phyloP scores from a whole-genome alignment of 257 asterid species.

The Leonotis leonurus region DNA sequence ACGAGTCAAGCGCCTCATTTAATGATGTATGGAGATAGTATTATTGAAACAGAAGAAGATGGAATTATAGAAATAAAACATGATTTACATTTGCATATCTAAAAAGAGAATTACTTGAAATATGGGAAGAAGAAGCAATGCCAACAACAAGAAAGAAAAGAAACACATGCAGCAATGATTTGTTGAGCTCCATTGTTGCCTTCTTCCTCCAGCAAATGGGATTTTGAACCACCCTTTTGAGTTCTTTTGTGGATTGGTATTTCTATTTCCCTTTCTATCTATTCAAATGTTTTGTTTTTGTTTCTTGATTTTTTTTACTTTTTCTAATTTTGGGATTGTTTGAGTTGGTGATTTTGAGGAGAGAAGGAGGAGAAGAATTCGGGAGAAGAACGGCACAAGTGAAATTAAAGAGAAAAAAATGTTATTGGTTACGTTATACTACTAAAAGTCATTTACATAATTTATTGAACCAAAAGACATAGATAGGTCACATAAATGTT shows the following conservation, averaged over 20 bases:
- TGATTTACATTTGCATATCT: no score
- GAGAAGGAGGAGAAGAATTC: conserved; percentile 21
- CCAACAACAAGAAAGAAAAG: conserved; percentile 47
- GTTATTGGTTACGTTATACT: no score
- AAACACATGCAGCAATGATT: conserved; percentile 29
- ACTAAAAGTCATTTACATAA: no score
- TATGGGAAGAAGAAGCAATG: conserved; percentile 41
- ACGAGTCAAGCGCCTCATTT: no score
- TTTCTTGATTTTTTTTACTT: no score
- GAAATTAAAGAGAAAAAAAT: no score
- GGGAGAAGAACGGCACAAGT: conserved; percentile 25
- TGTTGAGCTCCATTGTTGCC: conserved; percentile 37
- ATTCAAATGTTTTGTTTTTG: not conserved
- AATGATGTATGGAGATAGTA: no score
- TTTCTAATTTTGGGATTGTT: conserved; percentile 1
- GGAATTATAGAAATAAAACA: no score
- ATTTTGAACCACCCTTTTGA: conserved; percentile 1
- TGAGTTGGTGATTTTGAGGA: conserved; percentile 2
- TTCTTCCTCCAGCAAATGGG: conserved; percentile 22
- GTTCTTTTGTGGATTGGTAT: not conserved
- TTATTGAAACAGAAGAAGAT: no score
- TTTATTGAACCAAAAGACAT: no score
- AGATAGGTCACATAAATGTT: no score
- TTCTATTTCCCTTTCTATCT: not conserved
- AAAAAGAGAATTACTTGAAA: conserved; percentile 41